Evolutionary conservation across 371 early-diverging fungal species (phyloP).

Genomic region (Actinomucor elegans): DNA sequence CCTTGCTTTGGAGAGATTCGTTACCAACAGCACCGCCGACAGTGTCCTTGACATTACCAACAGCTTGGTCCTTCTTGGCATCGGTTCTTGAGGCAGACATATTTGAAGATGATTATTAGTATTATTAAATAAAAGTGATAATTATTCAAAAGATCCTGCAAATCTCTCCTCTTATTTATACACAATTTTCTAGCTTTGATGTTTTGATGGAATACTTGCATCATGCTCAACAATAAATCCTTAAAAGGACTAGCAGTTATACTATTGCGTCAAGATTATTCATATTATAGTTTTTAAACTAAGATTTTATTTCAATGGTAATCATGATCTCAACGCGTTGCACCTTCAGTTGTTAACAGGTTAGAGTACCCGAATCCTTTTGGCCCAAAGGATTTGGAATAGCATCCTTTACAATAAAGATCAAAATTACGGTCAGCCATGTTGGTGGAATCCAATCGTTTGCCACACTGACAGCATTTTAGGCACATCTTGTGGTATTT

Average conservation of each 20-base stretch:
- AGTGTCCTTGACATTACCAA: slow-evolving; percentile 45
- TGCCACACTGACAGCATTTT: slow-evolving; percentile 45
- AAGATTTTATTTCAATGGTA: no score
- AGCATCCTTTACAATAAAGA: slow-evolving; percentile 47
- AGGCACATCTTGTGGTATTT: slow-evolving; percentile 51
- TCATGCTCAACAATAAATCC: neutral
- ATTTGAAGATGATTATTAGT: neutral
- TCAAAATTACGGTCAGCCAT: slow-evolving; percentile 50
- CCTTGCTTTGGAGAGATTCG: slow-evolving; percentile 42
- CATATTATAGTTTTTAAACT: neutral
- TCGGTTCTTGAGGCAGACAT: slow-evolving; percentile 25
- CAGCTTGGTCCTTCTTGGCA: slow-evolving; percentile 29
- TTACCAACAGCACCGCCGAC: slow-evolving; percentile 44
- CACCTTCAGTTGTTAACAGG: slow-evolving; percentile 29
- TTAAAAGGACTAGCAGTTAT: neutral
- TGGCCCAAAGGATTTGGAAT: slow-evolving; percentile 45
- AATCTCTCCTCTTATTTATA: neutral
- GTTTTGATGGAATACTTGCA: neutral
- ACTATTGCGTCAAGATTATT: neutral
- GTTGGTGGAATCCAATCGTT: slow-evolving; percentile 45
- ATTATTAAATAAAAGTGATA: neutral
- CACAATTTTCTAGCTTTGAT: neutral
- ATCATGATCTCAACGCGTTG: slow-evolving; percentile 20
- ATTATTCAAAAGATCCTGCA: neutral
- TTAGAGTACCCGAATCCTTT: slow-evolving; percentile 40